Base-by-base conservation (phyloP, 208 protist genomes). In the Crithidia expoeki region DNA sequence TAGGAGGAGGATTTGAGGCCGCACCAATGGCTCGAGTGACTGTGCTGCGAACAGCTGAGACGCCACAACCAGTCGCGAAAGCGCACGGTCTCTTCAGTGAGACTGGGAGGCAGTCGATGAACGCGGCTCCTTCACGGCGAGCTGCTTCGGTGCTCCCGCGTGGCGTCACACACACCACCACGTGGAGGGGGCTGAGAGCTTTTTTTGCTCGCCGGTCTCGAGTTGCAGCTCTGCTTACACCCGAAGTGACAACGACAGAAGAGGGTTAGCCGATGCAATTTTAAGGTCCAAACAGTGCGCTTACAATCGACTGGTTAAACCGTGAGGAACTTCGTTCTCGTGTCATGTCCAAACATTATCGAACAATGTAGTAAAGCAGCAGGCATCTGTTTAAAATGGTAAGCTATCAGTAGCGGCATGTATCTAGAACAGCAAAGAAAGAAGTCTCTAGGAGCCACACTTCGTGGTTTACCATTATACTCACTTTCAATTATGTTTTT, bases 151-250 rank as follows among this genome's bases (percentile, higher is more conserved):
- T 40, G 42, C 19, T 59, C 2, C 70, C 51, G 38, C 52, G 70
- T 21, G 52, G 52, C n/a, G 53, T 58, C 55, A 40, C 40, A 4
- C 70, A 21, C 47, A 58, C 62, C 44, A 51, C 70, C 16, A 64
- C 70, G 40, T 74, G 59, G 70, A 6, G 21, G 19, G 49, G 56
- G 7, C 30, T 77, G 58, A n/a, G 33, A 2, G 63, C 64, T 2
- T 77, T 68, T 14, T 72, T 67, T 30, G 14, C 64, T 1, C 72
- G 72, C 4, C 64, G 67, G 58, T 66, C 47, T 17, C 40, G 32
- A 4, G 47, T 55, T 4, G 32, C 12, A 12, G 40, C 25, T 10
- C 10, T 77, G 16, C 50, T 34, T 19, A 77, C 72, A 1, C 72
- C 72, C 23, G 47, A 21, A 4, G 6, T 47, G 14, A 5, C 21